Base-by-base conservation (phyloP, 805 yeast genomes). In the Teunomyces stri region DNA sequence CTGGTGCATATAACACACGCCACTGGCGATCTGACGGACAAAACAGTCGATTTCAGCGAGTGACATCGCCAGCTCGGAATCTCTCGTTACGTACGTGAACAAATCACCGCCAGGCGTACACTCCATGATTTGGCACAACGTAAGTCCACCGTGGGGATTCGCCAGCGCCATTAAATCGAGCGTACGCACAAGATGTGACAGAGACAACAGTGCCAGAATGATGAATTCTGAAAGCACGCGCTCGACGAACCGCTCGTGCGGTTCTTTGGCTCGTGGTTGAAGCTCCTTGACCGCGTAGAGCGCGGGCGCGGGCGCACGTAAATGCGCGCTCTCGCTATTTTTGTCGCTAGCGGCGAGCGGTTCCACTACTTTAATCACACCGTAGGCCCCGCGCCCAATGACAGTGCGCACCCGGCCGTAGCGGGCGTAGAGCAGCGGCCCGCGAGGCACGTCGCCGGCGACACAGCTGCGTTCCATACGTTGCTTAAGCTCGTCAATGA, bases 221-320 rank as follows among this genome's bases (percentile, higher is more conserved):
- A 94, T 88, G 72, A 92, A 91, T 62, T 94, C 98, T 6, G 96
- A 85, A 11, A 95, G 85, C 46, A 89, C 82, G 16, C 97, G 79
- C 44, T 84, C 83, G 42, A 81, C 76, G 62, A 81, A 86, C 57
- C 73, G 75, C 40, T 70, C 73, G 35, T 49, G 51, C 13, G 61
- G 42, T 42, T 68, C 72, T 25, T 55, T 53, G 22, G 47, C 34
- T 33, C 52, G 56, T 13, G 63, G 55, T 31, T 55, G 55, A 28
- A 68, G 54, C 46, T 68, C 72, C 35, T 69, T 69, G 7, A 69
- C 71, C 3, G 72, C 75, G 40, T 60, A 69, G 16, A 60, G 47
- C 33, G 29, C 37, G 9, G 25, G 25, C 25, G 25, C 5, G 5
- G 20, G 20, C 20, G n/a, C n/a, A n/a, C n/a, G n/a, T n/a, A n/a